Evolutionary conservation across 345 rosid species (phyloP).

Genomic region (Orychophragmus violaceus): DNA sequence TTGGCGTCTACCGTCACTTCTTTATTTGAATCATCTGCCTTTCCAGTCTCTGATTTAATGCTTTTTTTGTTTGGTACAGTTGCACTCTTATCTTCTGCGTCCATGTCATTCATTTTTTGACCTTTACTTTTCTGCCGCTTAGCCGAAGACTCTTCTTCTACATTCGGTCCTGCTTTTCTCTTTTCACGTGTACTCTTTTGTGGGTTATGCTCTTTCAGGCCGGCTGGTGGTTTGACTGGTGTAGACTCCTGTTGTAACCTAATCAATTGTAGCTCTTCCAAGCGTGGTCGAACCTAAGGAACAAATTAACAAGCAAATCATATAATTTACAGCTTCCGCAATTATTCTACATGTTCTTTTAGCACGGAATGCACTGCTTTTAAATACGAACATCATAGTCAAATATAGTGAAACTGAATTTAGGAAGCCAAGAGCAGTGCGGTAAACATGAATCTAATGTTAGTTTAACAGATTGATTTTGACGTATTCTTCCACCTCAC

Average conservation of each 20-base stretch:
- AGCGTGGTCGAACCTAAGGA: slow-evolving; percentile 66
- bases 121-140: slow-evolving; percentile 41
- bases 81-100: slow-evolving; percentile 27
- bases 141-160: slow-evolving; percentile 57
- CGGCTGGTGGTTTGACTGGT: slow-evolving; percentile 26
- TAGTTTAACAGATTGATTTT: background rate
- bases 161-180: slow-evolving; percentile 31
- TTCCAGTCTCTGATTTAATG: slow-evolving; percentile 31
- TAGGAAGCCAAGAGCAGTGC: no score
- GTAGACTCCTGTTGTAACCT: slow-evolving; percentile 56
- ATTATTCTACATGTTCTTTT: background rate
- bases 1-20: slow-evolving; percentile 31
- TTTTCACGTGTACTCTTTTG: slow-evolving; percentile 43
- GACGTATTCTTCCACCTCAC: background rate
- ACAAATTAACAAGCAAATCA: background rate
- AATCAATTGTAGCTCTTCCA: slow-evolving; percentile 66
- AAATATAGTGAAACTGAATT: background rate
- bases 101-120: slow-evolving; percentile 34
- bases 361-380: background rate
- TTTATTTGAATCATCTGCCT: slow-evolving; percentile 33
- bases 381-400: background rate
- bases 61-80: slow-evolving; percentile 29
- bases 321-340: slow-evolving; percentile 4
- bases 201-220: slow-evolving; percentile 35
- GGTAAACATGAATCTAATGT: no score